phyloP scores from a whole-genome alignment of 1,284 basidiomycete genomes.

The Vanrija sp. region DNA sequence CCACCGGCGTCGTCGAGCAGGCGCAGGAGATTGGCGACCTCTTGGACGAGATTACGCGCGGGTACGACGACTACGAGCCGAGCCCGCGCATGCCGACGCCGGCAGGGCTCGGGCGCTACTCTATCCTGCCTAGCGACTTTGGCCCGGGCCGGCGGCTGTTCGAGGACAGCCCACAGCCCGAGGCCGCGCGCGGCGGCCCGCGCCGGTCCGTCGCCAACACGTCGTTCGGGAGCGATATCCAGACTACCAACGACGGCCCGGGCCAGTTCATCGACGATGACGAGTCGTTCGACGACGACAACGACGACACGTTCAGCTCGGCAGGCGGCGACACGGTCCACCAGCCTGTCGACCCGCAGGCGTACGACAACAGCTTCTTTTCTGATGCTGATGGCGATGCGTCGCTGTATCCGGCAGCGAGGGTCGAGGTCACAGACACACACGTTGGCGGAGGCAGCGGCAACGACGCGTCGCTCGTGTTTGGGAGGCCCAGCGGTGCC shows the following conservation, averaged over 20 bases:
- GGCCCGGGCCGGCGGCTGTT: constrained; percentile 10
- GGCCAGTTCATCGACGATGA: constrained; percentile 13
- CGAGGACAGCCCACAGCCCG: background rate
- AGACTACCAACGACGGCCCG: constrained; percentile 9
- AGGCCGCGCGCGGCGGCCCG: background rate
- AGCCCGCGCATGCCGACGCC: constrained; percentile 33
- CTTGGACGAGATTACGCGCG: constrained; percentile 35
- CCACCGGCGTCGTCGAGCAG: background rate
- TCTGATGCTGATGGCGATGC: constrained; percentile 1
- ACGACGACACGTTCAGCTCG: constrained; percentile 11
- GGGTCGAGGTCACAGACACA: background rate
- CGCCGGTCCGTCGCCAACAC: constrained; percentile 38
- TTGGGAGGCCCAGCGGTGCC: constrained; percentile 5
- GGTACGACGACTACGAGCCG: constrained; percentile 20
- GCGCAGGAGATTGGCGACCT: constrained; percentile 32
- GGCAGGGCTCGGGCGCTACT: constrained; percentile 36
- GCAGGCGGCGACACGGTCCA: background rate
- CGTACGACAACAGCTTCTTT: constrained; percentile 9
- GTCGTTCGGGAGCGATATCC: constrained; percentile 33
- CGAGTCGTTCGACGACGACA: constrained; percentile 8
- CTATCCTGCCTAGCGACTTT: constrained; percentile 25
- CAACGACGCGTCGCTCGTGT: constrained; percentile 15
- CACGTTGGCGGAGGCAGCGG: background rate
- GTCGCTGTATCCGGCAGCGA: constrained; percentile 1
- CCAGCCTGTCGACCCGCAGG: background rate